phyloP scores from a whole-genome alignment of 2,329 filamentous ascomycete species.

The Alternaria atra region DNA sequence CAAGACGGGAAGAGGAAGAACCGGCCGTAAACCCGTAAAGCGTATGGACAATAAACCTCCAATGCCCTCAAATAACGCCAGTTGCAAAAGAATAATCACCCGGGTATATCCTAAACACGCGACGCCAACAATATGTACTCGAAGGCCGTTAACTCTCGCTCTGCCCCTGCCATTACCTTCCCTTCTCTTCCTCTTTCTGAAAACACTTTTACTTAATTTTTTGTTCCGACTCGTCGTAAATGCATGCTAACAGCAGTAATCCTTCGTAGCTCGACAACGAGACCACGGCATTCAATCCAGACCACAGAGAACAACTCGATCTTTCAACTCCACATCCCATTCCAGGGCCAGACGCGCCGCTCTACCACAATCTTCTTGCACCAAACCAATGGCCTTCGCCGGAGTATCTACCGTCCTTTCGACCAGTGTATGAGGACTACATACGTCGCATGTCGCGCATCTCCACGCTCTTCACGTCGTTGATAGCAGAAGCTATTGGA shows the following conservation, averaged over 20 bases:
- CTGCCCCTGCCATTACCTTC: conserved; percentile 17
- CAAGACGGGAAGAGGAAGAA: background rate
- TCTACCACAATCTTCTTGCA: conserved; percentile 78
- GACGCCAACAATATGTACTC: conserved; percentile 17
- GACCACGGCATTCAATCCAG: conserved; percentile 75
- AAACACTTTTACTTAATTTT: conserved; percentile 3
- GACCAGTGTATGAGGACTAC: conserved; percentile 74
- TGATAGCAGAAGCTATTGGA: conserved; percentile 85
- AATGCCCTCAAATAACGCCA: conserved; percentile 1
- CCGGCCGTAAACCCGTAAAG: conserved; percentile 12
- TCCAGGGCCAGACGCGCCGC: conserved; percentile 69
- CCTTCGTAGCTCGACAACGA: conserved; percentile 60
- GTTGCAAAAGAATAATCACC: conserved; percentile 3
- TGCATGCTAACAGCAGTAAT: conserved; percentile 26
- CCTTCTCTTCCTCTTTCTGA: background rate
- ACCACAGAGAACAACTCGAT: conserved; percentile 88
- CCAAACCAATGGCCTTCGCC: conserved; percentile 80
- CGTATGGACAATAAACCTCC: conserved; percentile 4
- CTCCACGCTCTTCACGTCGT: conserved; percentile 76
- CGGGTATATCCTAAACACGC: conserved; percentile 19
- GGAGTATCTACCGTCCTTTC: conserved; percentile 71
- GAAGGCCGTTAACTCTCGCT: conserved; percentile 11
- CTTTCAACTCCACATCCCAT: conserved; percentile 79
- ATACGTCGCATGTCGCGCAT: conserved; percentile 78
- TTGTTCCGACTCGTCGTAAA: conserved; percentile 9